phyloP scores from a whole-genome alignment of 2,329 filamentous ascomycete species.

The Ascochyta lentis region DNA sequence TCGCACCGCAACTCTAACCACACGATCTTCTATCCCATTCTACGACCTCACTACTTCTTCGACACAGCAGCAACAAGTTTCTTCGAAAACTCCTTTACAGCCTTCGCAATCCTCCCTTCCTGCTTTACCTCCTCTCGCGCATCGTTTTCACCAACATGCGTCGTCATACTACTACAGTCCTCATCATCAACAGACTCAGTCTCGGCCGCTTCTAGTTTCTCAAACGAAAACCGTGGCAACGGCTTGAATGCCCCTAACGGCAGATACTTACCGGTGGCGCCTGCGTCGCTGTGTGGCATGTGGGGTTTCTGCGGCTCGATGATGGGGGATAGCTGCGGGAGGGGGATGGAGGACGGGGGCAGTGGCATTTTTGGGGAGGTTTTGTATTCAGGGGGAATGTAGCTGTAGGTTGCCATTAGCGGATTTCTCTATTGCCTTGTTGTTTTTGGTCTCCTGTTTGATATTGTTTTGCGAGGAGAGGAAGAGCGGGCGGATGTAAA shows the following conservation, averaged over 20 bases:
- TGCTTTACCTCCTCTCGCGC: not conserved
- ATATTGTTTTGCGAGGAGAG: not conserved
- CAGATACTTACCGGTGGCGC: not conserved
- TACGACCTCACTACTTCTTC: not conserved
- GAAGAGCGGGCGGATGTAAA: not conserved
- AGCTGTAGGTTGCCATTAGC: constrained; percentile 2
- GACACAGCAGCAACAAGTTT: not conserved
- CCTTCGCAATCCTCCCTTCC: not conserved
- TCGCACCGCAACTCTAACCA: no score
- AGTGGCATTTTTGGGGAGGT: not conserved
- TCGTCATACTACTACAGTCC: not conserved
- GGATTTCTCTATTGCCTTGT: not conserved
- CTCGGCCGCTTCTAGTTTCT: not conserved
- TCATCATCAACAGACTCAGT: not conserved
- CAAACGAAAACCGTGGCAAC: not conserved
- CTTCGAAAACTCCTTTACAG: not conserved
- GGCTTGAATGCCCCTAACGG: not conserved
- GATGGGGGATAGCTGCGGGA: not conserved
- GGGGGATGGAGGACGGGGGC: not conserved
- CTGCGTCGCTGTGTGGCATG: not conserved
- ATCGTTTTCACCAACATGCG: not conserved
- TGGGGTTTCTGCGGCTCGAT: not conserved
- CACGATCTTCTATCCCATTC: no score
- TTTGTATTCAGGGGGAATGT: constrained; percentile 7
- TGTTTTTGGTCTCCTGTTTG: not conserved